A percentile compares a stretch with the other conserved stretches of the same genome.
Conservation (phyloP, 2,329 filamentous ascomycete genomes). For the Colletotrichum trifolii region DNA sequence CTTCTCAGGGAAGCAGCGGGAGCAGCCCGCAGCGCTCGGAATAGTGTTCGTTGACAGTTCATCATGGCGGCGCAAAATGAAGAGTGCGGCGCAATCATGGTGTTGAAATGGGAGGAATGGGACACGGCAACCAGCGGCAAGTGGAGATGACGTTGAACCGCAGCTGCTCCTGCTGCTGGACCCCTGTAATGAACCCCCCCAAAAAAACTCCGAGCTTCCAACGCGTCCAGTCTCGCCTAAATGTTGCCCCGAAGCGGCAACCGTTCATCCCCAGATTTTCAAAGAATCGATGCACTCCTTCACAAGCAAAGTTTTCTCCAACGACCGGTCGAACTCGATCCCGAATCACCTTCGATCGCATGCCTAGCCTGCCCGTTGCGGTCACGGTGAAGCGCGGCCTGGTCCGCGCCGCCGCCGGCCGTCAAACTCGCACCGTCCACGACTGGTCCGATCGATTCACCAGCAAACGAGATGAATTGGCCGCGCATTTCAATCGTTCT, state of each 20-base stretch:
- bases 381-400: background rate
- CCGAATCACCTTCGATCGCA: too few relatives aligned
- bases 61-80: constrained; percentile 41
- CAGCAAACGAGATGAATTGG: constrained; percentile 6
- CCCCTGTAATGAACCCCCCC: constrained; percentile 9
- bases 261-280: constrained; percentile 12
- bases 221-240: constrained; percentile 30
- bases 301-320: background rate
- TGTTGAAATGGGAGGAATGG: constrained; percentile 12
- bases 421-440: background rate
- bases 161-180: background rate
- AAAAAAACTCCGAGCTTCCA: constrained; percentile 24
- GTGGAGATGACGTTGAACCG: constrained; percentile 23
- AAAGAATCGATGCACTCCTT: background rate
- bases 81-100: background rate
- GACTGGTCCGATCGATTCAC: background rate
- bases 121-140: constrained; percentile 23
- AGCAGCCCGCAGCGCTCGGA: constrained; percentile 49
- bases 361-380: too few relatives aligned
- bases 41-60: constrained; percentile 49
- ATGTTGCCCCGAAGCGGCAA: constrained; percentile 35
- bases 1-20: constrained; percentile 46
- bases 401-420: background rate
- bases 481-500: constrained; percentile 44
- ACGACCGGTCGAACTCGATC: background rate